Evolutionary conservation across 225 moss, liverwort and hornwort genomes (phyloP).

Genomic region (Climacium dendroides): DNA sequence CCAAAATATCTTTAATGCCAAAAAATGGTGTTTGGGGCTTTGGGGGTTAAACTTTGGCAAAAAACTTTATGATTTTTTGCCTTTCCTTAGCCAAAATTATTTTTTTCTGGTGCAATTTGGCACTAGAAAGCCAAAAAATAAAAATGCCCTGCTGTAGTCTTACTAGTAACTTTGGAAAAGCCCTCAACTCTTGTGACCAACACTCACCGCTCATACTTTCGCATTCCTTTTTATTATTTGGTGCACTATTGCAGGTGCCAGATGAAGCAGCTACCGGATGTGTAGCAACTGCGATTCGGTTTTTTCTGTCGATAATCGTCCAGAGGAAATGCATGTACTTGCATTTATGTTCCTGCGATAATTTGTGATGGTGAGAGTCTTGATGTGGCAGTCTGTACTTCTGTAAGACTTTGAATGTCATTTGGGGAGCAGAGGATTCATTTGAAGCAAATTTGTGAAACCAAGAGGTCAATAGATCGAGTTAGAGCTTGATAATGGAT

Average conservation of each 20-base stretch:
- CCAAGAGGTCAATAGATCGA: no score
- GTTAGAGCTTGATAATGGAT: background rate
- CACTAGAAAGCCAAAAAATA: no score
- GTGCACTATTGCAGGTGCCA: constrained; percentile 34
- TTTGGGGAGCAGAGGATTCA: background rate
- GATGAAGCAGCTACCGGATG: constrained; percentile 76
- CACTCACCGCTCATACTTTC: no score
- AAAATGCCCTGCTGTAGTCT: no score
- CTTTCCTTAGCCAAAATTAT: no score
- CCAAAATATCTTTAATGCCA: no score
- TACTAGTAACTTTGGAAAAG: no score
- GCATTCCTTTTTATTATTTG: background rate
- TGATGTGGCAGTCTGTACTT: background rate
- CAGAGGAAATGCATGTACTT: constrained; percentile 34
- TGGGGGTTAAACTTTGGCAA: no score
- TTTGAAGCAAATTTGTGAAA: background rate
- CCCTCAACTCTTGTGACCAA: no score
- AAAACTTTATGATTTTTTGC: no score
- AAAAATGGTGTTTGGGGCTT: no score
- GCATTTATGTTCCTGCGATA: background rate
- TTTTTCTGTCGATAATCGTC: constrained; percentile 55
- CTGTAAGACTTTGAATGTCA: background rate
- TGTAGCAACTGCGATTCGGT: constrained; percentile 59
- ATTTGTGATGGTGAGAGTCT: background rate
- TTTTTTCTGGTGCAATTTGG: no score